Conservation (phyloP, 352 stramenopile genomes). For the Globisporangium canariense region DNA sequence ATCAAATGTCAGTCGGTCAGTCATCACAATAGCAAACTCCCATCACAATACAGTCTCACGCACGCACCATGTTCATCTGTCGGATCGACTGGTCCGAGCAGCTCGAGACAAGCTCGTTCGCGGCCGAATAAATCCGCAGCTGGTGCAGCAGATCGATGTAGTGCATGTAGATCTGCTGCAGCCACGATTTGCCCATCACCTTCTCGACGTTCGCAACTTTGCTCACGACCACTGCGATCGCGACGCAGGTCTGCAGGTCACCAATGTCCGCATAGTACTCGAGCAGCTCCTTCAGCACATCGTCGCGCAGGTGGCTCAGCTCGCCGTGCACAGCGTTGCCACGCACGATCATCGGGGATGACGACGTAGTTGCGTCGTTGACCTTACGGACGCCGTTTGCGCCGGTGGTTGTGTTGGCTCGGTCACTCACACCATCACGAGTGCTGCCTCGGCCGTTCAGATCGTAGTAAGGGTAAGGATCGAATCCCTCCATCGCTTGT, state of each 20-base stretch:
- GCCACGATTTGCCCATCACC: constrained; percentile 78
- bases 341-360: constrained; percentile 66
- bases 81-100: constrained; percentile 83
- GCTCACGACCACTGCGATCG: constrained; percentile 68
- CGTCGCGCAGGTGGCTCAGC: constrained; percentile 64
- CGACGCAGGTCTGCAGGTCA: constrained; percentile 83
- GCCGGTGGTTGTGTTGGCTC: not conserved
- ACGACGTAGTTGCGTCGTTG: constrained; percentile 39
- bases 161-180: constrained; percentile 91
- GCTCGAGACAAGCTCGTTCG: constrained; percentile 83
- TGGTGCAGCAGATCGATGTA: constrained; percentile 88
- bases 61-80: constrained; percentile 87
- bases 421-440: constrained; percentile 6
- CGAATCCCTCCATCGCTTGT: constrained; percentile 83
- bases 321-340: constrained; percentile 76
- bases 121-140: constrained; percentile 83
- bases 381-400: constrained; percentile 21
- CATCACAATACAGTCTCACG: not conserved
- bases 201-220: constrained; percentile 77
- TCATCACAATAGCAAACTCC: not conserved
- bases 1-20: not conserved
- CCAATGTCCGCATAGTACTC: constrained; percentile 86
- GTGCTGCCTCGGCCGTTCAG: constrained; percentile 25
- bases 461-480: constrained; percentile 85
- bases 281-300: constrained; percentile 81